A percentile compares a stretch with the other conserved stretches of the same genome.
Evolutionary conservation across 148 eudicot genomes (phyloP).

Genomic region (Cornus kousa): DNA sequence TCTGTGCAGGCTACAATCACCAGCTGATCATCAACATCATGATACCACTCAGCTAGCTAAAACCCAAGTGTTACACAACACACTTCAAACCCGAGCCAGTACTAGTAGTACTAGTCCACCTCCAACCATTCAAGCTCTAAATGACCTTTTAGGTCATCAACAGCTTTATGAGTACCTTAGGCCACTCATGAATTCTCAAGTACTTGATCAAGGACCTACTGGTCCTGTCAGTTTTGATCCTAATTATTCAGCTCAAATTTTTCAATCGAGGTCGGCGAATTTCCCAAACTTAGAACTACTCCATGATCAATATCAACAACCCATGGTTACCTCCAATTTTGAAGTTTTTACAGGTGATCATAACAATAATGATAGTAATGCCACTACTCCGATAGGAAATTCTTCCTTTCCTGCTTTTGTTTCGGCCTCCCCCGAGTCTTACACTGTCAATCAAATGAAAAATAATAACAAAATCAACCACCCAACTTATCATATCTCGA

Average conservation of each 20-base stretch:
- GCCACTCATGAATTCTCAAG: constrained; percentile 7
- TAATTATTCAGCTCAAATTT: background rate
- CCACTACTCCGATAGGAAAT: background rate
- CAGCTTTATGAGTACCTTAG: constrained; percentile 16
- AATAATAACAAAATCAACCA: background rate
- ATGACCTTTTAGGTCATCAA: constrained; percentile 8
- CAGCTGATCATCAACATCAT: too few relatives aligned
- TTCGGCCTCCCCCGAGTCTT: constrained; percentile 29
- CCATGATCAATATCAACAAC: background rate
- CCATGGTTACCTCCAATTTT: background rate
- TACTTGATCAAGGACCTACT: background rate
- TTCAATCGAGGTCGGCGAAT: background rate
- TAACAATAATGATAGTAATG: background rate
- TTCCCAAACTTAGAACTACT: constrained; percentile 8
- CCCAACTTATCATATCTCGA: constrained; percentile 6
- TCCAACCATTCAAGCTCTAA: constrained; percentile 18
- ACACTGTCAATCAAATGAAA: background rate
- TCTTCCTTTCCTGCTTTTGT: constrained; percentile 33
- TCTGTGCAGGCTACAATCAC: constrained; percentile 13
- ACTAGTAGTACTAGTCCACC: constrained; percentile 19
- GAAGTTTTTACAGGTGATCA: constrained; percentile 3
- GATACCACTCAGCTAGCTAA: constrained; percentile 47
- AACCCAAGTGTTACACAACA: constrained; percentile 36
- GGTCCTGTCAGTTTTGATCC: constrained; percentile 13
- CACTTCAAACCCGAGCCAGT: constrained; percentile 32